These are phyloP conservation scores for Globisporangium takayamanum DNA, from an alignment of 352 stramenopile species.

Conservation along the genomic window DNA sequence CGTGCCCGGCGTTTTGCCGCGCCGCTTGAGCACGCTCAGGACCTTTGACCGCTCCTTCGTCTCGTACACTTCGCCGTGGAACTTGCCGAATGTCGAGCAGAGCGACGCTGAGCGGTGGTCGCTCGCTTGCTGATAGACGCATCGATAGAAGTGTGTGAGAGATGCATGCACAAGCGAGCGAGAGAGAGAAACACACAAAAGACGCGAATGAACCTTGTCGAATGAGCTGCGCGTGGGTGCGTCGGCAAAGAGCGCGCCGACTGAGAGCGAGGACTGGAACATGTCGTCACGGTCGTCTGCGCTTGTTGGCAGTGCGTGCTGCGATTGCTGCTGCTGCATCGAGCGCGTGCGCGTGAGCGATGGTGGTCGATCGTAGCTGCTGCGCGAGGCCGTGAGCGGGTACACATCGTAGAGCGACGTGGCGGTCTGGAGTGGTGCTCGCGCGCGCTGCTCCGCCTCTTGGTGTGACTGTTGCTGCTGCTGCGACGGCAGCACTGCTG, in stretches of 20 bases:
- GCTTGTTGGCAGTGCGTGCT: neutral
- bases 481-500: too few species aligned
- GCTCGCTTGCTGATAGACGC: neutral
- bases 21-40: conserved; percentile 66
- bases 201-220: conserved; percentile 6
- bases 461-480: too few species aligned
- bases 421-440: too few species aligned
- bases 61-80: conserved; percentile 71
- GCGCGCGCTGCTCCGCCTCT: too few species aligned
- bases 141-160: neutral
- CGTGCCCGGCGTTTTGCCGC: conserved; percentile 25
- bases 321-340: neutral
- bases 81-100: conserved; percentile 57
- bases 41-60: conserved; percentile 73
- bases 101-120: conserved; percentile 24
- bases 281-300: conserved; percentile 11
- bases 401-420: too few species aligned
- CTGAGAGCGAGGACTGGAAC: conserved; percentile 14
- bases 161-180: neutral
- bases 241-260: conserved; percentile 1
- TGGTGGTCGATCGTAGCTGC: neutral
- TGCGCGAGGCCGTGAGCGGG: neutral
- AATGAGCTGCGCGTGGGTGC: conserved; percentile 1
- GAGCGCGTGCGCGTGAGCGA: neutral
- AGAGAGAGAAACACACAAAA: neutral